These are phyloP conservation scores for Pythium pyrilobum DNA, from an alignment of 352 stramenopile genomes.

Conservation along the genomic window DNA sequence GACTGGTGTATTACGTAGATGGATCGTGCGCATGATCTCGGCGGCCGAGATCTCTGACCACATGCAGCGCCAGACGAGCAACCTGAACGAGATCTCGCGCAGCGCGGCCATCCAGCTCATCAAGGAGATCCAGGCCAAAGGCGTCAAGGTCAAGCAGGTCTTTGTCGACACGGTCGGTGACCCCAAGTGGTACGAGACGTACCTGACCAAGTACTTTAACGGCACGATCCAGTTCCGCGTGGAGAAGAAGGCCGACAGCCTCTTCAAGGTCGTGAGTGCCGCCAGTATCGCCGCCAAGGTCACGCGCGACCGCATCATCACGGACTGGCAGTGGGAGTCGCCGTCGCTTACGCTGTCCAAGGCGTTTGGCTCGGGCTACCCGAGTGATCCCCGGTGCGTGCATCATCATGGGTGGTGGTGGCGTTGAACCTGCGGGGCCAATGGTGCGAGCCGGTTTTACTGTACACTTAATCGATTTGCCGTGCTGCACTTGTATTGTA, in stretches of 20 bases:
- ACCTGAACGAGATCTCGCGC: constrained; percentile 94
- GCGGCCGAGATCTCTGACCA: constrained; percentile 93
- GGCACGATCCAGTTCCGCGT: constrained; percentile 91
- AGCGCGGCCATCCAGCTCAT: constrained; percentile 93
- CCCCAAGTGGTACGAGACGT: constrained; percentile 86
- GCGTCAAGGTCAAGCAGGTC: constrained; percentile 84
- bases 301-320: constrained; percentile 85
- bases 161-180: constrained; percentile 96
- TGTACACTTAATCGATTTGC: neutral
- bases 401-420: neutral
- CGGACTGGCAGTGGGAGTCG: constrained; percentile 88
- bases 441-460: too few relatives aligned
- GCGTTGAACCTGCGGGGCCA: too few relatives aligned
- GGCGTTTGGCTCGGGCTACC: constrained; percentile 89
- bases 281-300: constrained; percentile 94
- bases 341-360: constrained; percentile 47
- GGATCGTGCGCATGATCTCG: constrained; percentile 88
- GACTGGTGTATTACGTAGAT: constrained; percentile 68
- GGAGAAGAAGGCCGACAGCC: constrained; percentile 95
- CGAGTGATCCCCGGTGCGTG: constrained; percentile 86
- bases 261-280: constrained; percentile 93
- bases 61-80: constrained; percentile 89
- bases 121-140: constrained; percentile 79
- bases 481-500: neutral
- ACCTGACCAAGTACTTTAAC: constrained; percentile 89